A percentile compares a stretch with the other conserved stretches of the same genome.
These are phyloP conservation scores for Bacidia rubella DNA, from an alignment of 495 filamentous ascomycete species.

Conservation along the genomic window DNA sequence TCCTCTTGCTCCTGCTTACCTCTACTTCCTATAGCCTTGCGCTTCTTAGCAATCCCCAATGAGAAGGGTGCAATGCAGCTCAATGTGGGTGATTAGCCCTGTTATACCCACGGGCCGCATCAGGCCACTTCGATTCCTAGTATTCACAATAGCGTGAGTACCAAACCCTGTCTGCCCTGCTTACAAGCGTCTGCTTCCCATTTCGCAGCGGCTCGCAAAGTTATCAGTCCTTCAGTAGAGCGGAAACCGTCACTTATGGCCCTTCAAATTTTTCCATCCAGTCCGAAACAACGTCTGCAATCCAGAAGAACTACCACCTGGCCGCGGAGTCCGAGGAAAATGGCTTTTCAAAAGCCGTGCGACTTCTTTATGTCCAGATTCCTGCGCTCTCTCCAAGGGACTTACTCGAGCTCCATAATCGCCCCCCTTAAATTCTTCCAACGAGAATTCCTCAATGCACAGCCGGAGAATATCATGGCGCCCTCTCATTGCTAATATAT, in stretches of 20 bases:
- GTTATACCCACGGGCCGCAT: no score
- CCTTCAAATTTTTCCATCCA: conserved; percentile 2
- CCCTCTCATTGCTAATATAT: not conserved
- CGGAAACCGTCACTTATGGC: not conserved
- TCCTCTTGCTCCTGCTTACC: no score
- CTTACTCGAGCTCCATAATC: not conserved
- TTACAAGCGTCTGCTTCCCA: no score
- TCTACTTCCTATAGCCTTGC: no score
- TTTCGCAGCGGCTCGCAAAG: no score
- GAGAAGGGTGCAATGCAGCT: no score
- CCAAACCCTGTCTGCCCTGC: no score
- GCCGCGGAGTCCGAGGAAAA: conserved; percentile 1
- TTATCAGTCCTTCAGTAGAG: no score
- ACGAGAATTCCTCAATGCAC: conserved; percentile 8
- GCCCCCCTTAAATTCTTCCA: conserved; percentile 5
- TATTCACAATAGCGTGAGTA: no score
- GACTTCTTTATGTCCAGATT: conserved; percentile 9
- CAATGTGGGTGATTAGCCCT: no score
- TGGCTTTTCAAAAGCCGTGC: conserved; percentile 11
- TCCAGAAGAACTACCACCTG: conserved; percentile 2
- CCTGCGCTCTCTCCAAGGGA: conserved; percentile 2
- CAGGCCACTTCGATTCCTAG: no score
- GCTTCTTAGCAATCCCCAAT: no score
- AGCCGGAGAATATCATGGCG: conserved; percentile 3
- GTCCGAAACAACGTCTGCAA: not conserved